Evolutionary conservation across 2,329 filamentous ascomycete species (phyloP).

Genomic region (Trichoderma atrobrunneum): DNA sequence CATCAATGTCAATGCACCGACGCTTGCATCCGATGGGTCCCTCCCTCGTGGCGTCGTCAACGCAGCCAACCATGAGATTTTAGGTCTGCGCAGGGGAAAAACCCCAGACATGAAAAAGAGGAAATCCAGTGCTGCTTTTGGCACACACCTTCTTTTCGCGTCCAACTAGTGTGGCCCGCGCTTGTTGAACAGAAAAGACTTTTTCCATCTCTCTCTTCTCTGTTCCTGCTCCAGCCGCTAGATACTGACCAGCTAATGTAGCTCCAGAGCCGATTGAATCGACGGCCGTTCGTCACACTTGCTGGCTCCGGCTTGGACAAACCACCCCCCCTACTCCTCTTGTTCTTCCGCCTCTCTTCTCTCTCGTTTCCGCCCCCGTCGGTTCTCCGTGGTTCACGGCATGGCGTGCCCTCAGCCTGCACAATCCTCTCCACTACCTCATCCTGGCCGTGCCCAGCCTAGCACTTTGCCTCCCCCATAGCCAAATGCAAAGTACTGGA

Average conservation of each 20-base stretch:
- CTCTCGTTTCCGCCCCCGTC: not conserved
- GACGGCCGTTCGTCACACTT: constrained; percentile 7
- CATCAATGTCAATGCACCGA: not conserved
- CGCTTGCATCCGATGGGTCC: constrained; percentile 9
- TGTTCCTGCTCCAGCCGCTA: not conserved
- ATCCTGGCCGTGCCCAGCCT: constrained; percentile 14
- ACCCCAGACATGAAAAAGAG: constrained; percentile 1
- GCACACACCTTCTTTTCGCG: constrained; percentile 13
- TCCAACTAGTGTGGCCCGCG: constrained; percentile 31
- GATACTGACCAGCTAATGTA: constrained; percentile 4
- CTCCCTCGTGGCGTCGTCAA: constrained; percentile 14
- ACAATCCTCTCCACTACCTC: constrained; percentile 16
- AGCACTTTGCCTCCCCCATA: constrained; percentile 16
- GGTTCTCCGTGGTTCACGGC: constrained; percentile 15
- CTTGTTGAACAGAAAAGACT: constrained; percentile 26
- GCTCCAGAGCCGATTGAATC: constrained; percentile 14
- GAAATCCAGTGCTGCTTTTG: constrained; percentile 29
- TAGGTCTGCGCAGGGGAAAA: constrained; percentile 8
- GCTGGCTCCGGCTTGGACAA: not conserved
- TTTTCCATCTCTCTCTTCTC: not conserved
- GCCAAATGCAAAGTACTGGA: not conserved
- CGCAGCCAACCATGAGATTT: constrained; percentile 15
- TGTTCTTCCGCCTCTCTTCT: not conserved
- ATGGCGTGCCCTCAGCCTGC: constrained; percentile 25
- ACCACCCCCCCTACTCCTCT: not conserved